phyloP scores from a whole-genome alignment of 2,329 filamentous ascomycete species.

The Trichoderma sp. region DNA sequence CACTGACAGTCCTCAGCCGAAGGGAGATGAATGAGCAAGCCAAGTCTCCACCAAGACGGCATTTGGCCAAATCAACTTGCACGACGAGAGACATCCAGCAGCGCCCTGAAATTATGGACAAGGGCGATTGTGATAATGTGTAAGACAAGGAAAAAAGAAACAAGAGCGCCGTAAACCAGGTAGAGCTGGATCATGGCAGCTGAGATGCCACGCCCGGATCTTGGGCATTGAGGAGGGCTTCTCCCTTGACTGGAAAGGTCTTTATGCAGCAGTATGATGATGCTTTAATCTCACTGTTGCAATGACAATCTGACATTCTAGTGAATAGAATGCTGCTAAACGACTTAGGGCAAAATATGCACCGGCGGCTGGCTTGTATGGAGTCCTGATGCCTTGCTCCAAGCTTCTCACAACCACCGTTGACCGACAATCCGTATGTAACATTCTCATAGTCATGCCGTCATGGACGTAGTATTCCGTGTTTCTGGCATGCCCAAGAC shows the following conservation, averaged over 20 bases:
- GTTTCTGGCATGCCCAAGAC: not conserved
- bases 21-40: not conserved
- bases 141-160: not conserved
- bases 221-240: not conserved
- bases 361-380: not conserved
- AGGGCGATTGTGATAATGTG: not conserved
- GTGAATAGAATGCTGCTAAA: not conserved
- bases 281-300: not conserved
- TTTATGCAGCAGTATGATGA: not conserved
- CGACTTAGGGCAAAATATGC: not conserved
- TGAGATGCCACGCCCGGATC: not conserved
- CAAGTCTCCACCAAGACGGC: not conserved
- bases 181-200: not conserved
- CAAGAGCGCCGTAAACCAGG: not conserved
- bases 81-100: not conserved
- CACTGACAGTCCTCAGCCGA: not conserved
- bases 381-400: not conserved
- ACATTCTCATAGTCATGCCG: not conserved
- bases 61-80: not conserved
- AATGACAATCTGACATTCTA: not conserved
- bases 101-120: not conserved
- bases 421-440: not conserved
- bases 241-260: not conserved
- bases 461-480: not conserved
- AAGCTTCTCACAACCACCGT: not conserved